These are phyloP conservation scores for Globisporangium uncinulatum DNA, from an alignment of 352 stramenopile species.

Conservation along the genomic window DNA sequence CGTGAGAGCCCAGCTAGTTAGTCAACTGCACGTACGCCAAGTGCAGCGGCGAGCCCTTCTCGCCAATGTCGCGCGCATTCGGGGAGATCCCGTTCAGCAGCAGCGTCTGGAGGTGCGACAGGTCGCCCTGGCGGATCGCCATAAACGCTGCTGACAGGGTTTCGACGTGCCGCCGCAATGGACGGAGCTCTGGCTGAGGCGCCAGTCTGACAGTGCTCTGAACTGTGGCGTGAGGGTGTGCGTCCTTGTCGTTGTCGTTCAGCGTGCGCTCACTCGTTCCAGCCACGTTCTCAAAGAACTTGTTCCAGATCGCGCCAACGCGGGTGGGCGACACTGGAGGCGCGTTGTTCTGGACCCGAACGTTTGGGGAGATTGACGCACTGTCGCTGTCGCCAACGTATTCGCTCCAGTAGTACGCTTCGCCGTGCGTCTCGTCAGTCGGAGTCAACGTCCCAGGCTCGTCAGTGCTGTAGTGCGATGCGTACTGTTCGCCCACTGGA, in stretches of 20 bases:
- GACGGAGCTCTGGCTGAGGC: neutral
- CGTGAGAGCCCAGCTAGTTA: constrained; percentile 1
- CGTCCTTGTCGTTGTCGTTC: neutral
- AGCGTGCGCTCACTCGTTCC: neutral
- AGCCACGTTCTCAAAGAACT: constrained; percentile 71
- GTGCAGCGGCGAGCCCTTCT: constrained; percentile 67
- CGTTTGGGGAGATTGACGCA: neutral
- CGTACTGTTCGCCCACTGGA: neutral
- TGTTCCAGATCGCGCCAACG: constrained; percentile 67
- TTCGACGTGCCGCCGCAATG: constrained; percentile 1
- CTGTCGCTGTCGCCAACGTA: neutral
- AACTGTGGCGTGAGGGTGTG: neutral
- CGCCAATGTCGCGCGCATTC: constrained; percentile 49
- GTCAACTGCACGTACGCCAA: constrained; percentile 34
- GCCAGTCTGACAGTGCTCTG: neutral
- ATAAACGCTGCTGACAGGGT: constrained; percentile 31
- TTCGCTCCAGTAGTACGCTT: constrained; percentile 7
- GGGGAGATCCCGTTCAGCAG: constrained; percentile 42
- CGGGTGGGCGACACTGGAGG: constrained; percentile 27
- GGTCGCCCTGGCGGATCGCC: constrained; percentile 38
- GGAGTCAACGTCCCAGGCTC: constrained; percentile 4
- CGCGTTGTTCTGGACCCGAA: neutral
- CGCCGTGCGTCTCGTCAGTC: constrained; percentile 1
- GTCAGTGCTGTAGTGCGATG: neutral
- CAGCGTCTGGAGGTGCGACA: constrained; percentile 36